Conservation (phyloP, 177 flowering plant genomes). For the Viscum album region DNA sequence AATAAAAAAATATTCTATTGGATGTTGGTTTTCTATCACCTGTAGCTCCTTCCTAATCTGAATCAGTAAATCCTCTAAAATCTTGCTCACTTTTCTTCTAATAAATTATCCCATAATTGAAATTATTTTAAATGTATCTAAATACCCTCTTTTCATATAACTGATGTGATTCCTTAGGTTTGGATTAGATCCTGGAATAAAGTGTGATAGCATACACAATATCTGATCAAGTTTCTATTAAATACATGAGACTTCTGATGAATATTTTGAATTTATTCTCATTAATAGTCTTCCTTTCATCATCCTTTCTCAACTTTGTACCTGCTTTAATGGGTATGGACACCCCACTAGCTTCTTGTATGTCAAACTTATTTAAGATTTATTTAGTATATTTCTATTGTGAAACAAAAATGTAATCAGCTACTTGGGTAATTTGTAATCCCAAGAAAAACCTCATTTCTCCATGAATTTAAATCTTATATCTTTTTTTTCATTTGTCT, state of each 20-base stretch:
- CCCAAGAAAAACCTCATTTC: neutral
- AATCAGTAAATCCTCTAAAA: neutral
- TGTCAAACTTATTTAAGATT: neutral
- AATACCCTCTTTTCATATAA: neutral
- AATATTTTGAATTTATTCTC: no score
- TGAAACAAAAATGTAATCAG: neutral
- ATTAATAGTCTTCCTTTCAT: neutral
- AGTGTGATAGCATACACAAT: no score
- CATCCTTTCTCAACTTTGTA: neutral
- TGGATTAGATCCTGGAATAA: no score
- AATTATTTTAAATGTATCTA: neutral
- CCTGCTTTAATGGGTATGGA: neutral
- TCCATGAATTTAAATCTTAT: neutral
- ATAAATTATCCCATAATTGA: neutral
- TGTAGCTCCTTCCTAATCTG: neutral
- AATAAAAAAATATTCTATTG: neutral
- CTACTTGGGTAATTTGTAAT: neutral
- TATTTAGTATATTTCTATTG: neutral
- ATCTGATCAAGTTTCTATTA: no score
- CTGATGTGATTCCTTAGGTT: neutral
- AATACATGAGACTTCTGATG: neutral
- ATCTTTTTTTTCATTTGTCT: neutral
- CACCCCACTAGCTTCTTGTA: neutral
- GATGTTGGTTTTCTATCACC: neutral
- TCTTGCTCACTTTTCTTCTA: neutral